Evolutionary conservation across 2,329 filamentous ascomycete species (phyloP).

Genomic region (Microcera coccophila): DNA sequence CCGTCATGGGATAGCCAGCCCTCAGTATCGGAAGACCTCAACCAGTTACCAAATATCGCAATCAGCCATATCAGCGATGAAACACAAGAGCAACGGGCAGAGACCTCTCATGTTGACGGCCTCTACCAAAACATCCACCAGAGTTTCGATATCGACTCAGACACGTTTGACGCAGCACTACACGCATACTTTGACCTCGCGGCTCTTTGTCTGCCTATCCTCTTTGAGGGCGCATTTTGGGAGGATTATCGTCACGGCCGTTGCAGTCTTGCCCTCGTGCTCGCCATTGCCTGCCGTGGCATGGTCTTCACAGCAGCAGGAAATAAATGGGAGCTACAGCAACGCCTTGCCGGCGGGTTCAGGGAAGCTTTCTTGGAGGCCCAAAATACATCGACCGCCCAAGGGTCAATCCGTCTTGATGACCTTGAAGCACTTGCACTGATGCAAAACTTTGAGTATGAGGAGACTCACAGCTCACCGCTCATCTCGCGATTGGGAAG

Average conservation of each 20-base stretch:
- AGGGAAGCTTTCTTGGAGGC: constrained; percentile 16
- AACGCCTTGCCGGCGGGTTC: constrained; percentile 20
- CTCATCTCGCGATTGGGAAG: constrained; percentile 10
- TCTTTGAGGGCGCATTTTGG: constrained; percentile 25
- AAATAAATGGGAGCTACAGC: constrained; percentile 19
- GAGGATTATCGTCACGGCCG: constrained; percentile 17
- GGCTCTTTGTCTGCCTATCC: constrained; percentile 18
- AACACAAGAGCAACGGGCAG: no score
- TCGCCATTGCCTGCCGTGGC: constrained; percentile 23
- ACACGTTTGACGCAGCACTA: constrained; percentile 10
- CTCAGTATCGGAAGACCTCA: background rate
- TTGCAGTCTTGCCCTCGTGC: constrained; percentile 20
- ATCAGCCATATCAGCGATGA: background rate
- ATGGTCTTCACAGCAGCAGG: constrained; percentile 15
- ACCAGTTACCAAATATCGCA: background rate
- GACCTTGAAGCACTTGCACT: constrained; percentile 20
- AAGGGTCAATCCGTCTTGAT: constrained; percentile 9
- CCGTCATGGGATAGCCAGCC: constrained; percentile 3
- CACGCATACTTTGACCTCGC: constrained; percentile 23
- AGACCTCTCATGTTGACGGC: no score
- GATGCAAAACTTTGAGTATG: constrained; percentile 18
- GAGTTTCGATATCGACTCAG: background rate
- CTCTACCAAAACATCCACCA: background rate
- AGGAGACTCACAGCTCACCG: background rate
- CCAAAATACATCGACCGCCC: constrained; percentile 1